Percentiles rank a stretch among this genome's conserved stretches.
phyloP scores from a whole-genome alignment of 768 basidiomycete species.

The Russula emetica region DNA sequence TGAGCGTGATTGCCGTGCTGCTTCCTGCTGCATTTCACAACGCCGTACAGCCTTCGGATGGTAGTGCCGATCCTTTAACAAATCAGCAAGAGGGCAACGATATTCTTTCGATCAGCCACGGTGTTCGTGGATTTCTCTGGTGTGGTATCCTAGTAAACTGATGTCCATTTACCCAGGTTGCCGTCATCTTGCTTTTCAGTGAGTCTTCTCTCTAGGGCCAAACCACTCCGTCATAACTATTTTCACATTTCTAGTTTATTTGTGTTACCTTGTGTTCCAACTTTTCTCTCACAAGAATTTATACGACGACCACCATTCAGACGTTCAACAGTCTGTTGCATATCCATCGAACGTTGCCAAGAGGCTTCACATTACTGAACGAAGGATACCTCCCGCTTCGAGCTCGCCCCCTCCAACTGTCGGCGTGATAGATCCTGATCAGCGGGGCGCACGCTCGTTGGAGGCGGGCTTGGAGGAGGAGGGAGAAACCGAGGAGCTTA shows the following conservation, averaged over 20 bases:
- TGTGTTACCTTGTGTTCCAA: constrained; percentile 50
- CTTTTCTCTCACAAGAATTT: constrained; percentile 53
- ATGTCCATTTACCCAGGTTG: constrained; percentile 36
- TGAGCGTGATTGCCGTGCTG: constrained; percentile 76
- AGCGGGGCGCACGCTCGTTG: not conserved
- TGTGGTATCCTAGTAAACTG: not conserved
- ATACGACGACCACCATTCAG: constrained; percentile 39
- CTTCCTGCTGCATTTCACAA: constrained; percentile 79
- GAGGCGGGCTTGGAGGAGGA: constrained; percentile 27
- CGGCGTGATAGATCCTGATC: not conserved
- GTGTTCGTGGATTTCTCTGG: constrained; percentile 36
- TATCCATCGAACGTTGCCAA: constrained; percentile 1
- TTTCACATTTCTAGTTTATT: constrained; percentile 41
- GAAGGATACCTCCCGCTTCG: constrained; percentile 1
- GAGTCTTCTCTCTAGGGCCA: constrained; percentile 29
- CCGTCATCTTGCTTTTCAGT: constrained; percentile 53
- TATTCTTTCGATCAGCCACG: constrained; percentile 50
- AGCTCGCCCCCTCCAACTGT: not conserved
- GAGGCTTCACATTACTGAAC: not conserved
- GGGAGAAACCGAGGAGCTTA: constrained; percentile 34
- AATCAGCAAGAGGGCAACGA: constrained; percentile 37
- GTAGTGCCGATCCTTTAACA: constrained; percentile 28
- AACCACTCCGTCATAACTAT: not conserved
- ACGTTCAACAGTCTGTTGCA: not conserved
- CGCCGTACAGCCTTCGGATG: constrained; percentile 34